phyloP scores from a whole-genome alignment of 23 red algal species.

The Gracilaria caudata region DNA sequence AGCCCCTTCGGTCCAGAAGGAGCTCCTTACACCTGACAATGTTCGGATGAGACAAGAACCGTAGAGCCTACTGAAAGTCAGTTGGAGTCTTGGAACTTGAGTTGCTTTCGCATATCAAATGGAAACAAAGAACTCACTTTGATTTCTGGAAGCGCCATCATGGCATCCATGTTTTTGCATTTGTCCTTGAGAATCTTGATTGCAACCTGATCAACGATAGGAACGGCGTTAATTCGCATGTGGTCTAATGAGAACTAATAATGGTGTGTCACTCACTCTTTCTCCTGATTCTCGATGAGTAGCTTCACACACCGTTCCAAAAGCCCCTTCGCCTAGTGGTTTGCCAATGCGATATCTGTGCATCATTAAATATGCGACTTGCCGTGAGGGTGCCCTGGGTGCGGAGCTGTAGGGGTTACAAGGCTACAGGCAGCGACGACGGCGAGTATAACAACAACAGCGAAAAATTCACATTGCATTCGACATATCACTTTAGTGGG shows the following conservation, averaged over 20 bases:
- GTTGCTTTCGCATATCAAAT: background rate
- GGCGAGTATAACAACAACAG: no score
- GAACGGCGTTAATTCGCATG: background rate
- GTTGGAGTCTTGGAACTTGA: background rate
- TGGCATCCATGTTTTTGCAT: constrained; percentile 36
- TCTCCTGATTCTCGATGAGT: constrained; percentile 55
- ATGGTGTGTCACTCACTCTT: background rate
- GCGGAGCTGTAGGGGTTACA: background rate
- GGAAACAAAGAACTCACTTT: constrained; percentile 24
- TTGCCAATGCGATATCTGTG: constrained; percentile 48
- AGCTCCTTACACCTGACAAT: constrained; percentile 64
- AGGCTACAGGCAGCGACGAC: background rate
- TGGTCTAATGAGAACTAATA: background rate
- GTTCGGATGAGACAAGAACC: constrained; percentile 31
- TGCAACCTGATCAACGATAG: constrained; percentile 22
- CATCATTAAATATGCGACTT: background rate
- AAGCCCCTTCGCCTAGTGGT: constrained; percentile 56
- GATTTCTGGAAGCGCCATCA: constrained; percentile 55
- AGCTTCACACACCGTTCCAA: constrained; percentile 45
- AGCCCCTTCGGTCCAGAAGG: constrained; percentile 27
- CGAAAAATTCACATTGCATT: no score
- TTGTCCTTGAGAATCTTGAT: constrained; percentile 68
- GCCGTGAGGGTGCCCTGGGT: background rate
- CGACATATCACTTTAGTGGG: no score
- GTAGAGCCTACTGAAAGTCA: constrained; percentile 41